Base-by-base conservation (phyloP, 495 filamentous ascomycete species). In the Staphylotrichum tortipilum region DNA sequence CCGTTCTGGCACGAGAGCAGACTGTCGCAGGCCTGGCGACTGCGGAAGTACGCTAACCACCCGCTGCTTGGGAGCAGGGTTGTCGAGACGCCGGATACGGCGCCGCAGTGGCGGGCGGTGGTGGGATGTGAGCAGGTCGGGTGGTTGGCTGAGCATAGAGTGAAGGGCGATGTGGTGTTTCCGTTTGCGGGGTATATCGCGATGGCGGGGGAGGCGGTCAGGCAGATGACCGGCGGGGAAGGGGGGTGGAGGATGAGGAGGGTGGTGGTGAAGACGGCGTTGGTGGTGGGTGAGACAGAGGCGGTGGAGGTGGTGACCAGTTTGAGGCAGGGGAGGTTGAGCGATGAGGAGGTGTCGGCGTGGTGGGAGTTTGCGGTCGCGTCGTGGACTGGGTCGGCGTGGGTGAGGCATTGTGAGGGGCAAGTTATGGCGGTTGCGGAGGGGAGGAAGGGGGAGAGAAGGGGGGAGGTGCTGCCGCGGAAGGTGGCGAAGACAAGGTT, bases 361-460 rank as follows among this genome's bases (percentile, higher is more conserved):
- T 76, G 66, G 67, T 74, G 60, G 24, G 63, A 72, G 0, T 79
- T 79, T 36, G 55, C 54, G 2, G 72, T 79, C 38, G 52, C 63
- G 14, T 69, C 73, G 0, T 60, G 58, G 31, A 61, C 52, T 7
- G 71, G 67, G 0, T 50, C 44, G 0, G 35, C 50, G 12, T 78
- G 69, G 71, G 59, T 62, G 2, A 68, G 68, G 49, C 62, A 78
- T 49, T 75, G 67, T 50, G 39, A 49, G 0, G 76, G 74, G 7
- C 52, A 65, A 24, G 69, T 71, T 0, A 59, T 11, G 15, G 4
- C 49, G 0, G n/a, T 38, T n/a, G n/a, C n/a, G n/a, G n/a, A n/a
- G n/a, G n/a, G n/a, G n/a, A n/a, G n/a, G n/a, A n/a, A n/a, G n/a
- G n/a, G n/a, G n/a, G n/a, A n/a, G n/a, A n/a, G n/a, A n/a, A n/a